phyloP scores from a whole-genome alignment of 2,329 filamentous ascomycete genomes.

The Metarhizium album region DNA sequence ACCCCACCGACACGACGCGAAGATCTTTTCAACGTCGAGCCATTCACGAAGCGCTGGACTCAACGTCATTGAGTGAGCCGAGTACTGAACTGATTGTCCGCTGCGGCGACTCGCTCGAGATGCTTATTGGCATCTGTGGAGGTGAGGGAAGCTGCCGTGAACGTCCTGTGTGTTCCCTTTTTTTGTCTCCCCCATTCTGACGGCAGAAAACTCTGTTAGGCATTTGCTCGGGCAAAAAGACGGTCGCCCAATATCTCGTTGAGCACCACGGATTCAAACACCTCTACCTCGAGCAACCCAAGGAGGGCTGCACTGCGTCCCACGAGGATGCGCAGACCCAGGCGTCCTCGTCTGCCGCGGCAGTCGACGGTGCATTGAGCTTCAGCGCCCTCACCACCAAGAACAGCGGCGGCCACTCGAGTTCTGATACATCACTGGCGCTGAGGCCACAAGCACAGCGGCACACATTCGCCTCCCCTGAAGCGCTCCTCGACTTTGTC shows the following conservation, averaged over 20 bases:
- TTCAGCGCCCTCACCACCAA: conserved; percentile 18
- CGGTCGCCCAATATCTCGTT: conserved; percentile 79
- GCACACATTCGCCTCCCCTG: conserved; percentile 47
- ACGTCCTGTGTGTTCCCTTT: too few species aligned
- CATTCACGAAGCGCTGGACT: neutral
- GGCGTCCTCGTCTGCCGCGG: conserved; percentile 7
- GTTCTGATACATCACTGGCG: conserved; percentile 16
- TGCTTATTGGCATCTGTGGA: conserved; percentile 71
- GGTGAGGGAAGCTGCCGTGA: too few species aligned
- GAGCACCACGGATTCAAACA: conserved; percentile 73
- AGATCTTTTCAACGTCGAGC: neutral
- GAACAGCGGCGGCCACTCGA: conserved; percentile 15
- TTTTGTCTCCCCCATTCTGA: conserved; percentile 5
- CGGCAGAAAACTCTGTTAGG: conserved; percentile 41
- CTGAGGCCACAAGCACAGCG: conserved; percentile 12
- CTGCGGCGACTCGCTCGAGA: conserved; percentile 24
- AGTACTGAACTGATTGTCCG: neutral
- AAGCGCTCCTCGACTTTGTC: conserved; percentile 70
- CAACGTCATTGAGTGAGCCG: neutral
- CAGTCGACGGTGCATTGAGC: conserved; percentile 15
- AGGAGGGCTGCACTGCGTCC: neutral
- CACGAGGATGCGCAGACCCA: neutral
- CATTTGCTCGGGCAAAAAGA: conserved; percentile 87
- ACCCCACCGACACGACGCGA: conserved; percentile 6
- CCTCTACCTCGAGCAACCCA: conserved; percentile 42